Evolutionary conservation across 2,329 filamentous ascomycete genomes (phyloP).

Genomic region (Aspergillus tubingensis): DNA sequence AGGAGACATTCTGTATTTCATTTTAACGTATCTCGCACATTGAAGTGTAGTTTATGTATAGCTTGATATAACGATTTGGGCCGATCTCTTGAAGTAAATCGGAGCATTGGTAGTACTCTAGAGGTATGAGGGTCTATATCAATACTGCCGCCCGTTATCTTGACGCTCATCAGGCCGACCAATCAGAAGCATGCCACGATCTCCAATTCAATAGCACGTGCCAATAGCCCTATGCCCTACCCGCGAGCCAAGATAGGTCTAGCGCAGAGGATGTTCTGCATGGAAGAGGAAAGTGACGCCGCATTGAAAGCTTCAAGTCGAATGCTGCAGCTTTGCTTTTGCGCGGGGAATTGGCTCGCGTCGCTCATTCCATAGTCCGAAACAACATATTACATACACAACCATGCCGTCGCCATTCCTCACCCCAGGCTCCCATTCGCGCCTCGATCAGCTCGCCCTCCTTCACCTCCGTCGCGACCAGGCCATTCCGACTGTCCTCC

Average conservation of each 20-base stretch:
- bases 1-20: not conserved
- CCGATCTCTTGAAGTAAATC: no score
- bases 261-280: conserved; percentile 11
- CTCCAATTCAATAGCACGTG: not conserved
- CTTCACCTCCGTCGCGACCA: conserved; percentile 87
- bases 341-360: not conserved
- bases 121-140: no score
- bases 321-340: conserved; percentile 1
- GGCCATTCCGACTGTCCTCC: conserved; percentile 73
- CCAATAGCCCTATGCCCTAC: conserved; percentile 30
- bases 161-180: not conserved
- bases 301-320: conserved; percentile 12
- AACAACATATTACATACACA: not conserved
- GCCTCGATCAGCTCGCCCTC: conserved; percentile 71
- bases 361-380: not conserved
- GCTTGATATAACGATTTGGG: no score
- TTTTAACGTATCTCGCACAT: no score
- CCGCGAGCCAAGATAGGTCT: not conserved
- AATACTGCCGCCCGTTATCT: not conserved
- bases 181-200: not conserved
- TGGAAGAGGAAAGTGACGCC: conserved; percentile 6
- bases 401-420: conserved; percentile 73
- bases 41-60: no score
- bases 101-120: no score
- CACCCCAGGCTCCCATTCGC: conserved; percentile 64